A percentile compares a stretch with the other conserved stretches of the same genome.
Conservation (phyloP, 208 protist species). For the Angomonas ambiguus region DNA sequence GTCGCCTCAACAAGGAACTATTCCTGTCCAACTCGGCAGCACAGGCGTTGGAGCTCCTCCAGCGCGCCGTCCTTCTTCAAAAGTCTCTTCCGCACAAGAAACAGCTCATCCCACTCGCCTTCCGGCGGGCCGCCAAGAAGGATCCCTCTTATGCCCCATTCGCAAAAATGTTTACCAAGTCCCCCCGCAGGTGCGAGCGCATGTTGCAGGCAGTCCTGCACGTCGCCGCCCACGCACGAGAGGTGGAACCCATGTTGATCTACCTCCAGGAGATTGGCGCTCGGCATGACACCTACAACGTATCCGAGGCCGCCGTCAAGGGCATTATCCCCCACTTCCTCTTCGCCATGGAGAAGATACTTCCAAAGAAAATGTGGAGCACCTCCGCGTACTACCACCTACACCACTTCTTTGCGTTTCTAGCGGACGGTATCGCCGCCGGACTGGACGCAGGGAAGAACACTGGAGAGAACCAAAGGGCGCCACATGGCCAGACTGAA, state of each 20-base stretch:
- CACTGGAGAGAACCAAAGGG: conserved; percentile 30
- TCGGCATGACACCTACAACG: conserved; percentile 43
- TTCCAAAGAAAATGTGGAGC: conserved; percentile 70
- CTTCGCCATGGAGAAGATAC: conserved; percentile 27
- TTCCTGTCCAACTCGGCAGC: conserved; percentile 33
- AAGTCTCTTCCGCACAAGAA: neutral
- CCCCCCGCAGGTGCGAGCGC: conserved; percentile 37
- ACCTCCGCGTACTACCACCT: conserved; percentile 55
- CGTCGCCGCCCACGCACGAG: conserved; percentile 60
- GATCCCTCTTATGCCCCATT: conserved; percentile 36
- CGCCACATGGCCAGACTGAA: conserved; percentile 28
- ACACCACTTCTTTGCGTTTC: conserved; percentile 32
- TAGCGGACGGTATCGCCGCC: conserved; percentile 35
- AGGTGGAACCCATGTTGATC: conserved; percentile 40
- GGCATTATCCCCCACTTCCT: conserved; percentile 52
- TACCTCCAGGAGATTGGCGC: conserved; percentile 52
- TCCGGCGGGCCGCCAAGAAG: conserved; percentile 47
- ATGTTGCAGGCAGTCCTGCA: conserved; percentile 51
- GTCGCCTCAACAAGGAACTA: conserved; percentile 34
- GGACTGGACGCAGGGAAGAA: conserved; percentile 39
- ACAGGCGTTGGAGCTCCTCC: conserved; percentile 48
- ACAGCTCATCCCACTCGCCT: conserved; percentile 30
- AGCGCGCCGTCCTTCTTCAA: conserved; percentile 38
- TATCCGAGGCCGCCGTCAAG: conserved; percentile 29
- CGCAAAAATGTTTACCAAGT: conserved; percentile 54